Base-by-base conservation (phyloP, 2,329 filamentous ascomycete genomes). In the Calonectria pseudoreteaudii region DNA sequence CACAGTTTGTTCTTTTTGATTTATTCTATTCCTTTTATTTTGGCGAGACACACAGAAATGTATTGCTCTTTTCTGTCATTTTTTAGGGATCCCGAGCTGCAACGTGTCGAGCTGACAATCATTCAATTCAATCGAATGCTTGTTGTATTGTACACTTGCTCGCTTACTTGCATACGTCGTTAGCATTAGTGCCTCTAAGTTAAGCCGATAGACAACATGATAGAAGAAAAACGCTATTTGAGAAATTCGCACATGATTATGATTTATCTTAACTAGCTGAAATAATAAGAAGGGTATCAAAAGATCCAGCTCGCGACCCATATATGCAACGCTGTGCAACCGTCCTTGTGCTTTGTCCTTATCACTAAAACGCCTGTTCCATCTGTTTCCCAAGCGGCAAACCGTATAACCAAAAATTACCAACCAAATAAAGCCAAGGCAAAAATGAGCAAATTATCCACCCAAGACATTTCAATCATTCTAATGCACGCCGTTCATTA, bases 401-500 rank as follows among this genome's bases (percentile, higher is more conserved):
- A 23, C 38, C 18, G 23, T 28, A 31, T 38, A 9, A n/a, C 36
- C 36, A 30, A 64, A 44, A 49, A 28, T 1, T 18, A 26, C 13
- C 10, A n/a, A 44, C 13, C 16, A 14, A 64, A 30, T 20, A 20
- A 64, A 67, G 41, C 30, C 28, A 20, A 67, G 31, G 8, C 53
- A 67, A 31, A 14, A 50, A 49, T 4, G 26, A 36, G 34, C 52
- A 26, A 71, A n/a, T 31, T 53, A 30, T 74, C 52, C 68, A n/a
- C 36, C 74, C 58, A 73, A 28, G 68, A n/a, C 67, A 69, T 76
- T 58, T 20, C 62, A 66, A 65, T 69, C 75, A 69, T 74, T 56
- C 66, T 79, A 75, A 75, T 79, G 65, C 56, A 66, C 66, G 74
- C 68, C 69, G 76, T 69, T 77, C 77, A 28, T 80, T 78, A 67